Evolutionary conservation across 257 asterid species (phyloP), one percentile per base, ranked within the genome.

Genomic region (Ilex asprella): DNA sequence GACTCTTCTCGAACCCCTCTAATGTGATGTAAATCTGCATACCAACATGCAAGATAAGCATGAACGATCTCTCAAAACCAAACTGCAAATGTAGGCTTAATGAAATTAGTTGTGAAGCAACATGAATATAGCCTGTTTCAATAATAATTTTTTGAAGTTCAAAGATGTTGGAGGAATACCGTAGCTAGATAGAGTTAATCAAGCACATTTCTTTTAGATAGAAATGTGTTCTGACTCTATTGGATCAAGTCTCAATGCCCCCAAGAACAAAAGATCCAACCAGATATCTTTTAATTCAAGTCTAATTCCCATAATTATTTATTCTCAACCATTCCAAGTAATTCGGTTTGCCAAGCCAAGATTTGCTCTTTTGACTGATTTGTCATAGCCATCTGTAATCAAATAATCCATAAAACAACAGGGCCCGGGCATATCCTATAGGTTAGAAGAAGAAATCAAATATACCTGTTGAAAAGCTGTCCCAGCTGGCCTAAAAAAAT

Each of bases 391-490:
- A 2, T 59, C 43, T 30, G 59, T 61, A 51, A 58, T 60, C 32
- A 41, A 65, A 53, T 12, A 5, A 11, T 52, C 11, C 53, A 21
- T n/a, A 8, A 8, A 35, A 46, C 30, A 15, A 31, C 43, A 39
- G 16, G 47, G 27, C 59, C 12, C 11, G 43, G 39, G 10, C 30
- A 44, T 27, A 52, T 55, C 27, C 53, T 52, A 63, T 15, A 51
- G 10, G 52, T 58, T 30, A 39, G 12, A 31, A 55, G 39, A 60
- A 43, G 27, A 21, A 16, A 21, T 59, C 12, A 14, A 71, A 51
- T 66, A 50, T 66, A 85, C 96, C 90, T 81, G 95, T 58, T 78
- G 91, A 65, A 79, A 61, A 71, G 84, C 79, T 44, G 79, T 69
- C 56, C 86, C 90, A 55, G 79, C 75, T 49, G 92, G 94, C 31